A percentile compares a stretch with the other conserved stretches of the same genome.
Conservation (phyloP, 345 rosid genomes). For the Abelmoschus esculentus region DNA sequence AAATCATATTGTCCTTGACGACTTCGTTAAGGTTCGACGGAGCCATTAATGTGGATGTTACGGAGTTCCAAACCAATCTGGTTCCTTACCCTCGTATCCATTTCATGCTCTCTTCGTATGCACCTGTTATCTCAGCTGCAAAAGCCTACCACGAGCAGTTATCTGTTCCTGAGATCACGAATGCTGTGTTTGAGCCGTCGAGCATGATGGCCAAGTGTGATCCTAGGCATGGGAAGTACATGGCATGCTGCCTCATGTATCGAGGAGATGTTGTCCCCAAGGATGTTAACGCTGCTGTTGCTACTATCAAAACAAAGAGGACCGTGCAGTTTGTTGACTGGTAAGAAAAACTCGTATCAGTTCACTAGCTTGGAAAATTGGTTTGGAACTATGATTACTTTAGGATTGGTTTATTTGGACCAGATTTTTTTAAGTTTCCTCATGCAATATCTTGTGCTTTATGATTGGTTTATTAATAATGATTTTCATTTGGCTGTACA, state of each 20-base stretch:
- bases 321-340: conserved; percentile 77
- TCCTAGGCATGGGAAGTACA: conserved; percentile 80
- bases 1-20: conserved; percentile 64
- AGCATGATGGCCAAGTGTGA: conserved; percentile 89
- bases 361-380: not conserved
- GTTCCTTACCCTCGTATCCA: conserved; percentile 82
- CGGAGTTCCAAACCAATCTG: conserved; percentile 74
- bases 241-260: conserved; percentile 82
- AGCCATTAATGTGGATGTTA: conserved; percentile 69
- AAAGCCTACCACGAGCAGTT: conserved; percentile 75
- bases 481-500: not conserved
- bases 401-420: not conserved
- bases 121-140: conserved; percentile 68
- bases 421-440: too few relatives aligned
- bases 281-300: conserved; percentile 68
- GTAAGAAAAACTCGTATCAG: conserved; percentile 20
- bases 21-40: conserved; percentile 76
- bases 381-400: conserved; percentile 12
- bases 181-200: conserved; percentile 66
- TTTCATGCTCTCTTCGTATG: conserved; percentile 82
- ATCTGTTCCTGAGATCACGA: conserved; percentile 70
- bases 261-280: conserved; percentile 83
- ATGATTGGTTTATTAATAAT: conserved; percentile 25
- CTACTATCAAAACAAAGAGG: conserved; percentile 64
- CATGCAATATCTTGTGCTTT: not conserved